A percentile compares a stretch with the other conserved stretches of the same genome.
These are phyloP conservation scores for Debaryomyces sp. DNA, from an alignment of 1,139 yeast genomes.

Conservation along the genomic window DNA sequence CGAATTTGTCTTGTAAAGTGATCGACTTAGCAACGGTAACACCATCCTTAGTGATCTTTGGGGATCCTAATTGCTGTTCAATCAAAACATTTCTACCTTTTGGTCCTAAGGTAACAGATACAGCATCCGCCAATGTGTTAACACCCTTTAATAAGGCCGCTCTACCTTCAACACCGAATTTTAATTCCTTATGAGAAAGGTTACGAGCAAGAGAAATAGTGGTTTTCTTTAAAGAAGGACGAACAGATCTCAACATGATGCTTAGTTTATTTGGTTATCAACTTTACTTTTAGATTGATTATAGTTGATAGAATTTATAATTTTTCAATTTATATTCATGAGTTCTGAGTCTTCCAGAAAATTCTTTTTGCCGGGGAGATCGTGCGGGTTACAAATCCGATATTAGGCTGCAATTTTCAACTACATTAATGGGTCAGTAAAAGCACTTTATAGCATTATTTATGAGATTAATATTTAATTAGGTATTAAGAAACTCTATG, in stretches of 20 bases:
- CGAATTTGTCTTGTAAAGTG: conserved; percentile 87
- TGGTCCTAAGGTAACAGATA: conserved; percentile 95
- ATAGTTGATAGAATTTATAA: conserved; percentile 5
- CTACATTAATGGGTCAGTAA: neutral
- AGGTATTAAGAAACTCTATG: neutral
- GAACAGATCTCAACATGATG: conserved; percentile 59
- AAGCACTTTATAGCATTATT: neutral
- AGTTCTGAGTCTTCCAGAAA: conserved; percentile 5
- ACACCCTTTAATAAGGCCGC: conserved; percentile 96
- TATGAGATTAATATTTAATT: neutral
- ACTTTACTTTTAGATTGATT: conserved; percentile 2
- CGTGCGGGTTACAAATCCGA: neutral
- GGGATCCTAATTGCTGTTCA: conserved; percentile 96
- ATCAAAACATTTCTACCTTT: conserved; percentile 97
- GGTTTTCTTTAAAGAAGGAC: conserved; percentile 48
- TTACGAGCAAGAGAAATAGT: conserved; percentile 52
- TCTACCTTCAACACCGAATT: conserved; percentile 98
- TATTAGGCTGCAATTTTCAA: neutral
- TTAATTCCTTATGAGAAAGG: conserved; percentile 90
- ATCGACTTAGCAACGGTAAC: conserved; percentile 95
- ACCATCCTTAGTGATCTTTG: conserved; percentile 99
- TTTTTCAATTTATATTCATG: conserved; percentile 1
- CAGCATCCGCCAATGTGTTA: conserved; percentile 95
- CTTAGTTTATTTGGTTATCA: conserved; percentile 1
- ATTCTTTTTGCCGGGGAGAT: conserved; percentile 3